These are phyloP conservation scores for Eremochloa ophiuroides DNA, from an alignment of 176 grass and related monocot genomes.

Conservation along the genomic window DNA sequence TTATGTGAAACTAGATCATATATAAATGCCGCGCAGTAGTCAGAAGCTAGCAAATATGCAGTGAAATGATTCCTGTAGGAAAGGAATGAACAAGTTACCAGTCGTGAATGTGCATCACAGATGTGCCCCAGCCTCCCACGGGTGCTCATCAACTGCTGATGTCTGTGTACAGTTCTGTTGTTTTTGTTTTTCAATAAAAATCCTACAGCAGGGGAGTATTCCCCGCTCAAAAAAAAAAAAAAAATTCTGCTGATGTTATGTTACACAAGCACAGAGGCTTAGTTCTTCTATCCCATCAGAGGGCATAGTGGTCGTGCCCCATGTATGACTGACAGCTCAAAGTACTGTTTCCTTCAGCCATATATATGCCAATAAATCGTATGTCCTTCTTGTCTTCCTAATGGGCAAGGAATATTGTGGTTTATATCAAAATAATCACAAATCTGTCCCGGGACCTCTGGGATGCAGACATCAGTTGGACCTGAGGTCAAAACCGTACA, in stretches of 20 bases:
- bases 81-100: not conserved
- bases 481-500: not conserved
- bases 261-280: slow-evolving; percentile 13
- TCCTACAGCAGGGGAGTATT: no score
- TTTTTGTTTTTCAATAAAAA: no score
- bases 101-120: not conserved
- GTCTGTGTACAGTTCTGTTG: no score
- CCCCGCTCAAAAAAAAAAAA: no score
- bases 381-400: not conserved
- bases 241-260: no score
- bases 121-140: not conserved
- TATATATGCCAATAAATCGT: not conserved
- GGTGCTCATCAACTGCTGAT: not conserved
- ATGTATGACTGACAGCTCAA: not conserved
- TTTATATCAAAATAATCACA: not conserved
- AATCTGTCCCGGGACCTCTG: not conserved
- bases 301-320: not conserved
- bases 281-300: slow-evolving; percentile 24
- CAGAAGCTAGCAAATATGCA: not conserved
- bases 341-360: slow-evolving; percentile 11
- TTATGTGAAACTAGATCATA: slow-evolving; percentile 14
- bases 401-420: not conserved
- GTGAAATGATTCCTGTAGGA: not conserved
- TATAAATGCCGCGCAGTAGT: not conserved
- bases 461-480: not conserved